Evolutionary conservation across 345 rosid species (phyloP), one percentile per base, ranked within the genome.

Genomic region (Streptanthus diversifolius): DNA sequence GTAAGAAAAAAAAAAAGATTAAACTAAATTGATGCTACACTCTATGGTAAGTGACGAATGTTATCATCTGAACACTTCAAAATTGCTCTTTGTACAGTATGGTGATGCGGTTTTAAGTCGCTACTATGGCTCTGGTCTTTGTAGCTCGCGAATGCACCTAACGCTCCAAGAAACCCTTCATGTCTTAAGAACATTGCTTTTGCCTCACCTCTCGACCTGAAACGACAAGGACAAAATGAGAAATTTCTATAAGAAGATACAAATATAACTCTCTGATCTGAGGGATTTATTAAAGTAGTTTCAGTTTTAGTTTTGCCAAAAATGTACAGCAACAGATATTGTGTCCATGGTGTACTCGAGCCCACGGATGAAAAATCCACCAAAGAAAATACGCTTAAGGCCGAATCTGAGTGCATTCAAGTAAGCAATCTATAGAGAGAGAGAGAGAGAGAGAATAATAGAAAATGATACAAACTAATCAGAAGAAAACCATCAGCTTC

Each of bases 181-280:
- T 92, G 96, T 55, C 77, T 66, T 68, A 90, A 74, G 69, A 88
- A 92, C 95, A 90, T 84, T 60, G 98, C 96, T 75, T 88, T 76
- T 3, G 93, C 96, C 64, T 88, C 96, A 3, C 98, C 96, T 84
- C 88, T 92, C 7, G 93, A 90, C 96, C 98, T 88, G 76, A 25
- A 71, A 57, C 62, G 14, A 55, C 7, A 54, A 8, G 9, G 19
- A n/a, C 57, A 30, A 12, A 8, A 36, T 24, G 13, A 25, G 15
- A 35, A 19, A 33, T 33, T 33, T 33, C 36, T 33, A 7, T 7
- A 33, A 33, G 8, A 33, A 33, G 44, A 30, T 13, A 13, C 15
- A 33, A 3, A 36, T 49, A 7, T 25, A 12, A 36, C 29, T n/a
- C 37, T 29, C 29, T 3, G 9, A 11, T 10, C 65, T 47, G 40